These are phyloP conservation scores for Ampelocalamus luodianensis DNA, from an alignment of 176 grass and related monocot species.

Conservation along the genomic window DNA sequence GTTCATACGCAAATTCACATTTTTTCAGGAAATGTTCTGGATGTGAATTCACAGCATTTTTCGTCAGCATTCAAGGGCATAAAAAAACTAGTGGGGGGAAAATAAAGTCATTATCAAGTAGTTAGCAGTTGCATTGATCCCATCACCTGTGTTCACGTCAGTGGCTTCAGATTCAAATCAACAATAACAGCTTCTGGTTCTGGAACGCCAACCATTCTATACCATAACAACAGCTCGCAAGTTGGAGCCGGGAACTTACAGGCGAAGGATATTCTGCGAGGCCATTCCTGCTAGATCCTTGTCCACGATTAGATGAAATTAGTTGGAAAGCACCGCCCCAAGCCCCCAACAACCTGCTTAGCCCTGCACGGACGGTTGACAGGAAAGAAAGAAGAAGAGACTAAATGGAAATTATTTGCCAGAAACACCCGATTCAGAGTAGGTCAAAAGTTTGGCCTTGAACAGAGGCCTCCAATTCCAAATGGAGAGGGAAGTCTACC, in stretches of 20 bases:
- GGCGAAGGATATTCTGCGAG: slow-evolving; percentile 45
- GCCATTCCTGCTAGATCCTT: slow-evolving; percentile 28
- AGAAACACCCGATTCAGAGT: not conserved
- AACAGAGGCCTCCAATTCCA: not conserved
- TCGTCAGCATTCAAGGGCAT: slow-evolving; percentile 32
- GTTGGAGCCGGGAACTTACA: slow-evolving; percentile 45
- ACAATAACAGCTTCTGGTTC: slow-evolving; percentile 52
- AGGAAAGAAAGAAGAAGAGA: slow-evolving; percentile 13
- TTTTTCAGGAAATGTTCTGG: not conserved
- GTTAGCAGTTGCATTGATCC: slow-evolving; percentile 44
- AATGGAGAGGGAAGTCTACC: slow-evolving; percentile 18
- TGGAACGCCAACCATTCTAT: slow-evolving; percentile 32
- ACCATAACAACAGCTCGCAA: slow-evolving; percentile 26
- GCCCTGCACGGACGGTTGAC: slow-evolving; percentile 22
- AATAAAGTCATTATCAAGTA: slow-evolving; percentile 44
- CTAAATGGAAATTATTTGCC: not conserved
- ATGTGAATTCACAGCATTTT: slow-evolving; percentile 1
- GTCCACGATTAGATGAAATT: slow-evolving; percentile 23
- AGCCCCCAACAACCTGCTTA: slow-evolving; percentile 43
- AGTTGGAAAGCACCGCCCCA: slow-evolving; percentile 49
- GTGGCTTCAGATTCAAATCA: slow-evolving; percentile 37
- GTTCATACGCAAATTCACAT: not conserved
- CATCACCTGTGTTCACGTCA: slow-evolving; percentile 35
- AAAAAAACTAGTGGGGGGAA: not conserved
- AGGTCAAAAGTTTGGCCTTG: not conserved